Base-by-base conservation (phyloP, 768 basidiomycete genomes). In the Pisolithus microcarpus region DNA sequence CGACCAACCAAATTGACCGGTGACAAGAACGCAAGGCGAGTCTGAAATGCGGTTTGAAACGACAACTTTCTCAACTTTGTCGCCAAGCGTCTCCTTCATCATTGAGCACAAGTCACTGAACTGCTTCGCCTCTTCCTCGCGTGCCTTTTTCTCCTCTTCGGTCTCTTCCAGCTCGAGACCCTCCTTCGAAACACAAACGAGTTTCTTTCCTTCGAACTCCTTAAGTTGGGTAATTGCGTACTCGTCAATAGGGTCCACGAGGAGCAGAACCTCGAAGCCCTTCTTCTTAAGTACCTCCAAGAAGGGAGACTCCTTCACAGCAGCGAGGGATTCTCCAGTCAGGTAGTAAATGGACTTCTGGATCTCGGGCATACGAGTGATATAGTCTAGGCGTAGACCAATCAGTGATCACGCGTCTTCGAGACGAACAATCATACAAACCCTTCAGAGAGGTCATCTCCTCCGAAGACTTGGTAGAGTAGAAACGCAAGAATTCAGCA, bases 301-400 rank as follows among this genome's bases (percentile, higher is more conserved):
- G 94, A 98, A 98, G 18, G 95, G 95, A 43, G 95, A 97, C 70
- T 98, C 92, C 65, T 79, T 83, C 61, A 87, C 82, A 49, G 91
- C 80, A 51, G 83, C 84, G 48, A 99, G 86, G 5, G 92, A 95
- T 78, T 99, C 95, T 70, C 95, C 95, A 49, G 95, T 99, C 60
- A 97, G 87, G 79, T 95, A 98, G 82, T 97, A 99, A 72, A 99
- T 91, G 59, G 91, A 89, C 72, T 97, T 97, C 72, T 99, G 95
- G 58, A 92, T 80, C 75, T 97, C 92, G 55, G 94, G 95, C 94
- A 96, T 97, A 62, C 95, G 95, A 49, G 93, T 97, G 69, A 97
- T 95, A 78, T 98, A 99, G 77, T 99, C 91, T 92, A 34, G 11
- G 15, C 34, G 13, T 34, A 57, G 11, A 55, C 21, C 37, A 3